Conservation (phyloP, 2,329 filamentous ascomycete species). For the Neonectria neomacrospora region DNA sequence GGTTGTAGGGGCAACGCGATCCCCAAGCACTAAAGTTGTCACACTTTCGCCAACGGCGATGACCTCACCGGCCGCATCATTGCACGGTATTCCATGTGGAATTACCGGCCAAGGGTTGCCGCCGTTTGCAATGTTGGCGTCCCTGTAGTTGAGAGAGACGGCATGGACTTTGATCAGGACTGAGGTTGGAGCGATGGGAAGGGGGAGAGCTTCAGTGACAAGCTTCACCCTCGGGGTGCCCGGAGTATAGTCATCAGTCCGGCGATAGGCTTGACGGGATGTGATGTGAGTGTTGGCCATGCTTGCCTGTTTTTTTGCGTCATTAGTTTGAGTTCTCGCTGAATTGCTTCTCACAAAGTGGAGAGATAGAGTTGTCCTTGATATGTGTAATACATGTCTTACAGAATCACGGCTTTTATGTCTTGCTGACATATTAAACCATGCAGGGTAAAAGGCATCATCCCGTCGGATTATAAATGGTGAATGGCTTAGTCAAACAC, state of each 20-base stretch:
- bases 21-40: constrained; percentile 46
- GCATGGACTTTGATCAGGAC: constrained; percentile 48
- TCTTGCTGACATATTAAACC: not conserved
- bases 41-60: constrained; percentile 52
- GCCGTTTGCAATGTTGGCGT: constrained; percentile 52
- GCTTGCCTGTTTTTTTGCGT: not conserved
- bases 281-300: constrained; percentile 10
- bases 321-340: not conserved
- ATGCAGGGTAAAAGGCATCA: not conserved
- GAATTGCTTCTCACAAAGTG: not conserved
- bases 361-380: not conserved
- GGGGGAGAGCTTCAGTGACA: constrained; percentile 47
- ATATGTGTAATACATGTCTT: not conserved
- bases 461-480: not conserved
- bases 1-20: constrained; percentile 52
- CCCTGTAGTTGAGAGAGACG: constrained; percentile 50
- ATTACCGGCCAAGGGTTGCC: constrained; percentile 56
- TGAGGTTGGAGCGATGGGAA: constrained; percentile 45
- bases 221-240: constrained; percentile 49
- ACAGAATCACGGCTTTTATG: not conserved
- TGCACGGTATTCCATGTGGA: constrained; percentile 47
- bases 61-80: constrained; percentile 56
- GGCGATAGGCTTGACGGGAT: constrained; percentile 41
- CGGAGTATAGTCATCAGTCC: constrained; percentile 46
- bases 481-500: not conserved